A percentile compares a stretch with the other conserved stretches of the same genome.
phyloP scores from a whole-genome alignment of 2,329 filamentous ascomycete genomes.

The Fusarium redolens region DNA sequence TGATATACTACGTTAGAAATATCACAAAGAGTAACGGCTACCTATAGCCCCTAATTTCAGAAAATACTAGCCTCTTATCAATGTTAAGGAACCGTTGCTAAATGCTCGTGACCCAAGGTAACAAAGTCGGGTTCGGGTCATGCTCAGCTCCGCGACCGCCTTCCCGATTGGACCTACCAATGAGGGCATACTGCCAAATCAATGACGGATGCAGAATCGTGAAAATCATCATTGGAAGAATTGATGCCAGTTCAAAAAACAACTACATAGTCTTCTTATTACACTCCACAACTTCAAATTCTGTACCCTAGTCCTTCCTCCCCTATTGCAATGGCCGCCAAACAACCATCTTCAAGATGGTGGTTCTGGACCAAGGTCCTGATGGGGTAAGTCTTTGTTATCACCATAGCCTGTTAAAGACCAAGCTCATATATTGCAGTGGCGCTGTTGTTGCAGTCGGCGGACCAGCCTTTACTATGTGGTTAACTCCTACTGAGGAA shows the following conservation, averaged over 20 bases:
- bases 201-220: constrained; percentile 46
- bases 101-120: not conserved
- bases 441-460: constrained; percentile 79
- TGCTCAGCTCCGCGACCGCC: constrained; percentile 39
- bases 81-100: not conserved
- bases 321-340: constrained; percentile 48
- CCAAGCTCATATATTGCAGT: constrained; percentile 58
- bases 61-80: not conserved
- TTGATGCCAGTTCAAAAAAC: constrained; percentile 1
- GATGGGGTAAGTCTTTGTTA: constrained; percentile 65
- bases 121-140: constrained; percentile 19
- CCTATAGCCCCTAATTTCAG: no score
- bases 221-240: constrained; percentile 46
- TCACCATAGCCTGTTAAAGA: constrained; percentile 18
- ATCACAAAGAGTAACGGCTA: not conserved
- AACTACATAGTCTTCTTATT: constrained; percentile 1
- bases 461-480: constrained; percentile 85
- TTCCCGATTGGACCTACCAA: constrained; percentile 28
- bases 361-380: constrained; percentile 76
- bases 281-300: not conserved
- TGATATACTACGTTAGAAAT: not conserved
- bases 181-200: constrained; percentile 44
- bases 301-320: not conserved
- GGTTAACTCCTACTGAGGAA: constrained; percentile 85
- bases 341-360: constrained; percentile 63